Evolutionary conservation across 2,329 filamentous ascomycete genomes (phyloP), one percentile per base, ranked within the genome.

Genomic region (Erysiphe neolycopersici): DNA sequence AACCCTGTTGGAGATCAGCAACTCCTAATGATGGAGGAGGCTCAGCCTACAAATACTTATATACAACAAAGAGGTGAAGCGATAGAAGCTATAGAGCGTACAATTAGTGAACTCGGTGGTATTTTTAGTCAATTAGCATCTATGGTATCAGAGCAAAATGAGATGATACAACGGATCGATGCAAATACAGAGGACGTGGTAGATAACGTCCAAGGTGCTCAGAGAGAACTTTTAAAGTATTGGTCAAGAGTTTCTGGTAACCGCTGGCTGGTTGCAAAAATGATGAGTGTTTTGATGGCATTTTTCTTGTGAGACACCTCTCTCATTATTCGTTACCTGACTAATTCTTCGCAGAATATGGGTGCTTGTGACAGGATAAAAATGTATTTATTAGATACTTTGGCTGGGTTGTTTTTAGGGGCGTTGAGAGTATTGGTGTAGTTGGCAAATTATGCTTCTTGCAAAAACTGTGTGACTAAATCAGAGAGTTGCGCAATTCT

Each of bases 171-270:
- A 61, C 70, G 87, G 42, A 94, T 94, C 56, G 87, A 95, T 54
- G 87, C 87, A 50, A 94, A 95, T 60, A 94, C 87, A 1, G 89
- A 98, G 56, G 85, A 94, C 53, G 83, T 98, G 5, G 87, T 98
- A 44, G 87, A 95, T 56, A 98, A 98, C 53, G 87, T 98, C n/a
- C 74, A 93, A 56, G 89, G 89, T 16, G 89, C 89, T 5, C 89
- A 98, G 58, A 70, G 85, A 49, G 87, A 98, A 61, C 59, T 98
- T 55, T 73, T 98, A 62, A 94, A 94, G 60, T 98, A 95, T 62
- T 98, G 89, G 87, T 79, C 74, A 26, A 71, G 85, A 36, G 85
- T 95, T 26, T 89, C 83, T 45, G 83, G 85, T 48, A 98, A 98
- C 63, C 70, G 89, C 50, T 95, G 87, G 89, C 64, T 98, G 50